Conservation (phyloP, 2,329 filamentous ascomycete genomes). For the Venturia oleaginea region DNA sequence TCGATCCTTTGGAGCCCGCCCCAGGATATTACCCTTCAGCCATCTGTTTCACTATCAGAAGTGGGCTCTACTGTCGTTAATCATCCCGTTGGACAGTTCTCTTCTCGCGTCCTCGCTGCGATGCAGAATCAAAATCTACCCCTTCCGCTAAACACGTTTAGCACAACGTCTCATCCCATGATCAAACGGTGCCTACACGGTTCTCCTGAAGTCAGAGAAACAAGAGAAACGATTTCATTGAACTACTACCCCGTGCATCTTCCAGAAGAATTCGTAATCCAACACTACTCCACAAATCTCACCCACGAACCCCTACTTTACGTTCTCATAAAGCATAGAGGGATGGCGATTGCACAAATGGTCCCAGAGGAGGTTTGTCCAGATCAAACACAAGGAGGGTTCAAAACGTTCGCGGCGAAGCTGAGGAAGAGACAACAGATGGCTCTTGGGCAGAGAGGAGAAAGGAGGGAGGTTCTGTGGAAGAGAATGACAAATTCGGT, state of each 20-base stretch:
- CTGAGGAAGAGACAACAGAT: constrained; percentile 1
- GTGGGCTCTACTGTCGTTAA: neutral
- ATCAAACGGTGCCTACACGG: neutral
- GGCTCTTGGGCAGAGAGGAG: neutral
- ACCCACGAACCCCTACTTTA: neutral
- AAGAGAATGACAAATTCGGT: neutral
- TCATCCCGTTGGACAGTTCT: constrained; percentile 3
- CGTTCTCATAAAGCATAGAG: neutral
- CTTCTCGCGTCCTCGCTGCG: constrained; percentile 1
- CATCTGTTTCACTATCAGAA: neutral
- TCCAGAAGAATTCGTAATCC: neutral
- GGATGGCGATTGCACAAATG: neutral
- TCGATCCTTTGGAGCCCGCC: neutral
- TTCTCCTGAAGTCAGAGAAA: neutral
- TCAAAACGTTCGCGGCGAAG: neutral
- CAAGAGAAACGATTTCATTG: neutral
- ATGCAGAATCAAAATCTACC: neutral
- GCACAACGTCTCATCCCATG: neutral
- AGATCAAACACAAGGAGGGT: neutral
- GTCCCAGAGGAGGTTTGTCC: neutral
- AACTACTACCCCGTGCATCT: constrained; percentile 1
- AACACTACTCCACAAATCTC: neutral
- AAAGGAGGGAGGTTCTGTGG: neutral
- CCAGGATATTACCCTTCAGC: neutral
- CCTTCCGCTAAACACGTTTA: neutral